Evolutionary conservation across 2,329 filamentous ascomycete species (phyloP), one percentile per base, ranked within the genome.

Genomic region (Pezicula rhizophila): DNA sequence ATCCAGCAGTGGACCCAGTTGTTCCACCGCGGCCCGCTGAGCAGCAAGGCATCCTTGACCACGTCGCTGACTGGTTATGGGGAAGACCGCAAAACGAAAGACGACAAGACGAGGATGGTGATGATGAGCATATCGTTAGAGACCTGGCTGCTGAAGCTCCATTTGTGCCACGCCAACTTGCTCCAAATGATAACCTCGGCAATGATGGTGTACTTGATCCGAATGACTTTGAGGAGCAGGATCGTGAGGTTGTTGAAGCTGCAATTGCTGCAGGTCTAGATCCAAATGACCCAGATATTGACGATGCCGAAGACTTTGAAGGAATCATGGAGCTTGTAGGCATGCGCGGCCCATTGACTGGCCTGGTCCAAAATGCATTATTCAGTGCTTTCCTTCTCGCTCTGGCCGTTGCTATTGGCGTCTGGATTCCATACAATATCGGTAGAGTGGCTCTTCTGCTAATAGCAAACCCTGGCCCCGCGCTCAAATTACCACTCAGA

Each of bases 321-420:
- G 93, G 93, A 0, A 88, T 99, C 46, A 83, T 99, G 73, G 93
- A 99, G 66, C 79, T 99, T 14, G 86, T 99, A 51, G 93, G 93
- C 34, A 95, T 99, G 87, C 89, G 95, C 61, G 93, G 93, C 0
- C 93, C 93, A 0, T 76, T 99, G 3, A 85, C 86, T 12, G 90
- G 89, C 2, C 77, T 99, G 5, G 82, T 97, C 57, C 93, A 99
- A 62, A 99, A 99, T 58, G 90, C 88, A 48, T 83, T 96, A 14
- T 99, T 99, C 67, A 96, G 92, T 64, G 85, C 87, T 7, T 85
- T 97, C 41, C 76, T 99, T 25, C 89, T 99, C 12, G 87, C 88
- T 1, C 80, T 92, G 45, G 95, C 91, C 12, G 82, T 99, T 38
- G 85, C 89, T 46, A 73, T 87, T 50, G 92, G 90, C 45, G 82